These are phyloP conservation scores for Oryza meridionalis DNA, from an alignment of 176 grass and related monocot species.

Conservation along the genomic window DNA sequence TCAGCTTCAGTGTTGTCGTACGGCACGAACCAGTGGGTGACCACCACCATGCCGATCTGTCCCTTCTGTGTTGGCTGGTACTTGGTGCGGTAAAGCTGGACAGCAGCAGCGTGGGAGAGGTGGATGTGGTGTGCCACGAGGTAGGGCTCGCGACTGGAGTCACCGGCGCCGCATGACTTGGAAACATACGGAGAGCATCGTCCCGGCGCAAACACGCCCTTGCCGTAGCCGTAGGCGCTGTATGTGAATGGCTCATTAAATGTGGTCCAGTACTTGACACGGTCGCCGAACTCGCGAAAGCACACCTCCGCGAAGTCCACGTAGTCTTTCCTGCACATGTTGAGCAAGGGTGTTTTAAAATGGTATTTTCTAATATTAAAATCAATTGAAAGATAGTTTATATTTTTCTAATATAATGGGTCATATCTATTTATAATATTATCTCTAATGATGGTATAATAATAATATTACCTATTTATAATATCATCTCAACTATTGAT, in stretches of 20 bases:
- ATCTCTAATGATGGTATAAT: no score
- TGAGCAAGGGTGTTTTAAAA: no score
- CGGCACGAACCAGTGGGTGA: slow-evolving; percentile 55
- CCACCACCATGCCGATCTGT: slow-evolving; percentile 51
- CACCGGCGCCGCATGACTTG: slow-evolving; percentile 30
- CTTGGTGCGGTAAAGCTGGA: slow-evolving; percentile 43
- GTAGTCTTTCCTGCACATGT: slow-evolving; percentile 53
- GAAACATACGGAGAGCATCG: slow-evolving; percentile 44
- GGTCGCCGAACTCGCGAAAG: slow-evolving; percentile 69
- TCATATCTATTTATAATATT: no score
- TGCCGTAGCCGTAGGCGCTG: slow-evolving; percentile 41
- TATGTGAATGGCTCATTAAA: slow-evolving; percentile 44
- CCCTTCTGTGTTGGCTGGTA: slow-evolving; percentile 59
- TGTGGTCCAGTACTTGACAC: slow-evolving; percentile 74
- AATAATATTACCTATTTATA: no score
- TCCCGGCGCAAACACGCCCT: slow-evolving; percentile 39
- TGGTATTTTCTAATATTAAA: no score
- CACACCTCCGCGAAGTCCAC: slow-evolving; percentile 56
- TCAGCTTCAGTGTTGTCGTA: slow-evolving; percentile 29
- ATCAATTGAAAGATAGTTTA: no score
- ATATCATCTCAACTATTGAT: no score
- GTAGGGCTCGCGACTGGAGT: slow-evolving; percentile 67
- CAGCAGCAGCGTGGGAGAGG: slow-evolving; percentile 55
- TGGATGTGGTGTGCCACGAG: slow-evolving; percentile 48
- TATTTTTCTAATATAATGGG: no score